phyloP scores from a whole-genome alignment of 176 grass and related monocot genomes.

The bread wheat (Triticum aestivum) region IWGSC_CS_RefSeq_v2.1 NC_057797.1:694675566-694676065 shows the following conservation, averaged over 20 bases:
- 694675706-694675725: not conserved
- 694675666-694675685: not conserved
- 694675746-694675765: not conserved
- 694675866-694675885: not conserved
- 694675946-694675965: slow-evolving; percentile 36
- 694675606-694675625: not conserved
- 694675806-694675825: not conserved
- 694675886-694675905: not conserved
- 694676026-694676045: slow-evolving; percentile 30
- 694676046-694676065: slow-evolving; percentile 42
- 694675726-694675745: not conserved
- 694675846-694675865: not conserved
- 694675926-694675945: not conserved
- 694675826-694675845: not conserved
- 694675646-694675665: not conserved
- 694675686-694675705: not conserved
- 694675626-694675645: not conserved
- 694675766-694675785: slow-evolving; percentile 25
- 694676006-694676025: slow-evolving; percentile 32
- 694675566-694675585: not conserved
- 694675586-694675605: too few species aligned
- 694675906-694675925: not conserved
- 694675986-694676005: slow-evolving; percentile 45
- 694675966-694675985: slow-evolving; percentile 36
- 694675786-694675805: not conserved